Percentiles rank a stretch among this genome's conserved stretches.
Conservation (phyloP, 2,329 filamentous ascomycete genomes). For the Trichophyton equinum region DNA sequence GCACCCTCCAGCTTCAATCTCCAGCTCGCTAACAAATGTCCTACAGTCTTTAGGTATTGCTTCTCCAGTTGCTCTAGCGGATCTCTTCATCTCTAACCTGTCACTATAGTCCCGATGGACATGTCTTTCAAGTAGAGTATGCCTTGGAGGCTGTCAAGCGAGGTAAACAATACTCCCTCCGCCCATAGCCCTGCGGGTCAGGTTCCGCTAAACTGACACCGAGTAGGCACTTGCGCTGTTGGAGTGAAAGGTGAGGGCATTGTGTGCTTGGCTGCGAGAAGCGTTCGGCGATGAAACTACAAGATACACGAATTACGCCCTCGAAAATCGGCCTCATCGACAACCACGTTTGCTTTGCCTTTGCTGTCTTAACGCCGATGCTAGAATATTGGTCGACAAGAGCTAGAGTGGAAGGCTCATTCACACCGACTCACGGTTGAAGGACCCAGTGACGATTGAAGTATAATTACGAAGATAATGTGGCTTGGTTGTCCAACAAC, state of each 20-base stretch:
- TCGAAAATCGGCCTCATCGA: slow-evolving; percentile 97
- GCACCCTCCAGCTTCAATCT: slow-evolving; percentile 15
- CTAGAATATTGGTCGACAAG: slow-evolving; percentile 97
- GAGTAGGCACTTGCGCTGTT: slow-evolving; percentile 82
- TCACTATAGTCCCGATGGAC: slow-evolving; percentile 72
- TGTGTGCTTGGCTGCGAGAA: slow-evolving; percentile 98
- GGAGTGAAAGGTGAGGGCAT: slow-evolving; percentile 92
- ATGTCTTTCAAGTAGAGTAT: slow-evolving; percentile 99
- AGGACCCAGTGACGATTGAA: slow-evolving; percentile 97
- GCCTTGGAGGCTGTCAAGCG: slow-evolving; percentile 96
- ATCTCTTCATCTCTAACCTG: slow-evolving; percentile 32
- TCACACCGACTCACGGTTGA: slow-evolving; percentile 94
- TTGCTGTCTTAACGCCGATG: slow-evolving; percentile 94
- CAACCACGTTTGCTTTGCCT: slow-evolving; percentile 90
- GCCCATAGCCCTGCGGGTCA: not conserved
- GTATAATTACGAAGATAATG: slow-evolving; percentile 99
- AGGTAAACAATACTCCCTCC: slow-evolving; percentile 45
- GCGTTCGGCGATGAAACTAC: slow-evolving; percentile 96
- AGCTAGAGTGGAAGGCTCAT: slow-evolving; percentile 92
- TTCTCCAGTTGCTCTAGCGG: slow-evolving; percentile 11
- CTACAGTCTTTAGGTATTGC: slow-evolving; percentile 65
- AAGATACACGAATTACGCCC: slow-evolving; percentile 97
- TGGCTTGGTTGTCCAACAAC: too few species aligned
- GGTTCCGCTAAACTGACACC: slow-evolving; percentile 6
- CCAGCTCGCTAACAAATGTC: slow-evolving; percentile 29